A percentile compares a stretch with the other conserved stretches of the same genome.
These are phyloP conservation scores for Serendipita vermifera DNA, from an alignment of 768 basidiomycete genomes.

Conservation along the genomic window DNA sequence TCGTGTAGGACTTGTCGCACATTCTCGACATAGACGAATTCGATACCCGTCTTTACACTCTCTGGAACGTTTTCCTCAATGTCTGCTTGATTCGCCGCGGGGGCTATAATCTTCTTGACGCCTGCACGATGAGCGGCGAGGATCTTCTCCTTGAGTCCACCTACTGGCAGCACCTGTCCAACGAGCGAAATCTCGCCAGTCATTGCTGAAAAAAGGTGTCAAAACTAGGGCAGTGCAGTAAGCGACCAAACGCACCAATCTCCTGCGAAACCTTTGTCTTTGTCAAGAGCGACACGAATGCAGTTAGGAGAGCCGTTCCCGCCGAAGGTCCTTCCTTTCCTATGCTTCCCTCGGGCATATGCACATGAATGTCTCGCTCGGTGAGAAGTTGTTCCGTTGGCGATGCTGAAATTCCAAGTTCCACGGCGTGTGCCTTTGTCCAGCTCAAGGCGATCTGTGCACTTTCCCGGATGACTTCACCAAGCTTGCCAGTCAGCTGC, in stretches of 20 bases:
- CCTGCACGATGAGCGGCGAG: slow-evolving; percentile 93
- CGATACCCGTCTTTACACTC: slow-evolving; percentile 89
- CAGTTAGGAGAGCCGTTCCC: slow-evolving; percentile 83
- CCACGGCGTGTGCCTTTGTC: slow-evolving; percentile 82
- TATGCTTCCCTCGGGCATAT: slow-evolving; percentile 91
- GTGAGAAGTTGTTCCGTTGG: slow-evolving; percentile 66
- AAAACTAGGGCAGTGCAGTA: background rate
- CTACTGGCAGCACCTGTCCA: slow-evolving; percentile 91
- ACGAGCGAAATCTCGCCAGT: slow-evolving; percentile 96
- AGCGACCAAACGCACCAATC: slow-evolving; percentile 47
- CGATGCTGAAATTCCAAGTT: slow-evolving; percentile 69
- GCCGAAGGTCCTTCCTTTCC: slow-evolving; percentile 96
- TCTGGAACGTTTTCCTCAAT: slow-evolving; percentile 96
- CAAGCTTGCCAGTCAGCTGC: slow-evolving; percentile 91
- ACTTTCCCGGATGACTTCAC: slow-evolving; percentile 93
- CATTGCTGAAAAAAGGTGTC: slow-evolving; percentile 49
- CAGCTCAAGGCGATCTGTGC: slow-evolving; percentile 91
- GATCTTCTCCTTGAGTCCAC: slow-evolving; percentile 92
- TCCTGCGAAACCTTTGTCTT: slow-evolving; percentile 73
- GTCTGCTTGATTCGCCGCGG: slow-evolving; percentile 79
- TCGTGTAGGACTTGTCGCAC: slow-evolving; percentile 81
- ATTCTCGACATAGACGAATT: slow-evolving; percentile 90
- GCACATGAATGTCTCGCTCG: slow-evolving; percentile 83
- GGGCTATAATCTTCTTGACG: slow-evolving; percentile 82
- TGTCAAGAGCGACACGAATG: slow-evolving; percentile 85